Conservation (phyloP, 1,284 basidiomycete genomes). For the Cutaneotrichosporon cavernicola region DNA sequence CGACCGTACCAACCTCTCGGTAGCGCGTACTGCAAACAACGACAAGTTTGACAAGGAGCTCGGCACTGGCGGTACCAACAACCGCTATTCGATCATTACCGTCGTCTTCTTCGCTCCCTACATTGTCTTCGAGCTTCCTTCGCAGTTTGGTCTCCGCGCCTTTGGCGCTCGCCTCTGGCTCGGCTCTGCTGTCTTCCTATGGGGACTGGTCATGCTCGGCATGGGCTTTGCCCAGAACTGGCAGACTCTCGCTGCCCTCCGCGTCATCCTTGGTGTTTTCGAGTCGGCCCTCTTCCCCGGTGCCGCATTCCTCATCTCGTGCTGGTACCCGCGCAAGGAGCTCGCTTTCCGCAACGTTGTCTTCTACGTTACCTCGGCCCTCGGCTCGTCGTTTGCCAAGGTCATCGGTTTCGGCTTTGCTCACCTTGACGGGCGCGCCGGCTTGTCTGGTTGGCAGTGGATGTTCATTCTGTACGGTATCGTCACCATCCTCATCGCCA, state of each 20-base stretch:
- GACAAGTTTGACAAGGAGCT: conserved; percentile 32
- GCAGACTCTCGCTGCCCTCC: conserved; percentile 47
- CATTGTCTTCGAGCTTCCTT: conserved; percentile 47
- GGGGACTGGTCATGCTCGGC: conserved; percentile 52
- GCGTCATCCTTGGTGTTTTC: conserved; percentile 52
- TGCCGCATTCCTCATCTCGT: conserved; percentile 50
- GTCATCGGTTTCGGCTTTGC: conserved; percentile 13
- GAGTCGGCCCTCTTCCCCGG: conserved; percentile 49
- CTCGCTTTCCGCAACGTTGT: conserved; percentile 45
- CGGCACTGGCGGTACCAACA: conserved; percentile 33
- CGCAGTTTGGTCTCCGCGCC: conserved; percentile 30
- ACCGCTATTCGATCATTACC: conserved; percentile 48
- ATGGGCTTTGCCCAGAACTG: conserved; percentile 46
- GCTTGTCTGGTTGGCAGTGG: conserved; percentile 19
- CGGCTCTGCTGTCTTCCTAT: conserved; percentile 25
- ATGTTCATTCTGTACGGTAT: conserved; percentile 18
- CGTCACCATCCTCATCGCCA: conserved; percentile 11
- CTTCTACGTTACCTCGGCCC: conserved; percentile 51
- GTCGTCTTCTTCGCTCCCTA: conserved; percentile 50
- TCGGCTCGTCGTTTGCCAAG: conserved; percentile 13
- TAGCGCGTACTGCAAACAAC: conserved; percentile 20
- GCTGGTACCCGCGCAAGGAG: conserved; percentile 55
- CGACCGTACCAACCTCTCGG: conserved; percentile 31
- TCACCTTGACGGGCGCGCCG: conserved; percentile 6
- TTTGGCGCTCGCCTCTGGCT: conserved; percentile 25